phyloP scores from a whole-genome alignment of 495 filamentous ascomycete species.

The Corynascus novoguineensis region DNA sequence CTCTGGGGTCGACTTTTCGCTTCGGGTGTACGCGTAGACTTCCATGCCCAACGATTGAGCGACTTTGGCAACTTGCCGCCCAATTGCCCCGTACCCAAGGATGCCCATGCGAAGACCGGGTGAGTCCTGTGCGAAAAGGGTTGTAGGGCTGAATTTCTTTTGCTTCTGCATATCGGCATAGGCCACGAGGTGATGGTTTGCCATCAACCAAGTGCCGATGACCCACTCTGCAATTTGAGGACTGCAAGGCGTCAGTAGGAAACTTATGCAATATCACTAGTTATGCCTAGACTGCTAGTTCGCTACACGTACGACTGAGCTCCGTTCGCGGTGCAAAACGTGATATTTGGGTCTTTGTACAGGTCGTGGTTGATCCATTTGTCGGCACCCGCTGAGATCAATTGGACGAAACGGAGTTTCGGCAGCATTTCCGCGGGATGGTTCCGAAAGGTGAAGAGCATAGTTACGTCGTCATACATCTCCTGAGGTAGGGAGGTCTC shows the following conservation, averaged over 20 bases:
- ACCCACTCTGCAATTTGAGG: conserved; percentile 45
- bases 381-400: conserved; percentile 31
- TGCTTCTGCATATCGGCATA: conserved; percentile 24
- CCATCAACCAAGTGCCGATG: conserved; percentile 35
- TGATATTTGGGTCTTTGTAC: conserved; percentile 26
- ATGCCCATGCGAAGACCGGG: conserved; percentile 36
- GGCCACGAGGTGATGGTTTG: conserved; percentile 27
- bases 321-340: conserved; percentile 33
- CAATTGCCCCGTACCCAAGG: conserved; percentile 44
- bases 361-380: conserved; percentile 25
- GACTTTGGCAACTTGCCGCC: conserved; percentile 66
- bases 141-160: too few species aligned
- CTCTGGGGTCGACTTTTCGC: conserved; percentile 48
- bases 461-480: conserved; percentile 27
- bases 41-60: conserved; percentile 70
- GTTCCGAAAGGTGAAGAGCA: conserved; percentile 19
- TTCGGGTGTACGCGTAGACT: conserved; percentile 75
- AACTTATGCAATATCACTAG: too few species aligned
- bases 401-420: conserved; percentile 32
- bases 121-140: too few species aligned
- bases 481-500: conserved; percentile 11
- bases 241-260: conserved; percentile 9
- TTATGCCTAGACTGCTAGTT: too few species aligned
- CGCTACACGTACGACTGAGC: conserved; percentile 25
- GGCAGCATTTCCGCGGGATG: conserved; percentile 23